These are phyloP conservation scores for Glaciozyma antarctica DNA, from an alignment of 768 basidiomycete species.

Conservation along the genomic window DNA sequence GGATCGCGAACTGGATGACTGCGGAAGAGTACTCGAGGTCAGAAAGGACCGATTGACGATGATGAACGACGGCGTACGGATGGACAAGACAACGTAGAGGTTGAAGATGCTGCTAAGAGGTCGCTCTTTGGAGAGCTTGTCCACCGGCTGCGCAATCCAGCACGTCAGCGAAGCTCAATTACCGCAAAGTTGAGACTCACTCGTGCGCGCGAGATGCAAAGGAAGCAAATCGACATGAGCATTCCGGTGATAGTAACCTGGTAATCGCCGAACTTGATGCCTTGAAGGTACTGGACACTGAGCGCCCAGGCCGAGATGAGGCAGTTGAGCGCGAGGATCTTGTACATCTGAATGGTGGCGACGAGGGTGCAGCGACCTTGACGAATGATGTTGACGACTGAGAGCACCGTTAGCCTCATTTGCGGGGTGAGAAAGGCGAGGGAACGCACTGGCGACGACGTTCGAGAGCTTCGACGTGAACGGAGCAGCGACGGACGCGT, in stretches of 20 bases:
- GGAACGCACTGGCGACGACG: slow-evolving; percentile 76
- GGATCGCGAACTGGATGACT: slow-evolving; percentile 81
- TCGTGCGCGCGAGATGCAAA: slow-evolving; percentile 95
- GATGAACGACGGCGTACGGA: slow-evolving; percentile 38
- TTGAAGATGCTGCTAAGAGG: slow-evolving; percentile 96
- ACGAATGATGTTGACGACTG: slow-evolving; percentile 92
- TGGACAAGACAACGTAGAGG: slow-evolving; percentile 83
- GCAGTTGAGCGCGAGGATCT: slow-evolving; percentile 94
- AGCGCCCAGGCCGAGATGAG: slow-evolving; percentile 97
- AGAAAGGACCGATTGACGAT: no score
- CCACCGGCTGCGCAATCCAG: slow-evolving; percentile 61
- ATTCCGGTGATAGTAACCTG: slow-evolving; percentile 94
- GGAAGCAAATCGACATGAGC: slow-evolving; percentile 96
- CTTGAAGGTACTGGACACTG: slow-evolving; percentile 93
- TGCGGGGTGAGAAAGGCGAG: not conserved
- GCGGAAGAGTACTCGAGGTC: no score
- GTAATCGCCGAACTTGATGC: slow-evolving; percentile 99
- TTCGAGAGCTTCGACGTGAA: slow-evolving; percentile 98
- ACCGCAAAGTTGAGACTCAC: slow-evolving; percentile 45
- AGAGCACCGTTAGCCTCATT: not conserved
- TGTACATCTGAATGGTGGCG: slow-evolving; percentile 99
- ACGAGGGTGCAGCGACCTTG: slow-evolving; percentile 98
- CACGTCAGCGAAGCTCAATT: slow-evolving; percentile 4
- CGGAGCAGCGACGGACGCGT: slow-evolving; percentile 95
- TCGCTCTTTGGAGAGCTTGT: slow-evolving; percentile 84